Evolutionary conservation across 2,329 filamentous ascomycete species (phyloP).

Genomic region (Fonsecaea multimorphosa): DNA sequence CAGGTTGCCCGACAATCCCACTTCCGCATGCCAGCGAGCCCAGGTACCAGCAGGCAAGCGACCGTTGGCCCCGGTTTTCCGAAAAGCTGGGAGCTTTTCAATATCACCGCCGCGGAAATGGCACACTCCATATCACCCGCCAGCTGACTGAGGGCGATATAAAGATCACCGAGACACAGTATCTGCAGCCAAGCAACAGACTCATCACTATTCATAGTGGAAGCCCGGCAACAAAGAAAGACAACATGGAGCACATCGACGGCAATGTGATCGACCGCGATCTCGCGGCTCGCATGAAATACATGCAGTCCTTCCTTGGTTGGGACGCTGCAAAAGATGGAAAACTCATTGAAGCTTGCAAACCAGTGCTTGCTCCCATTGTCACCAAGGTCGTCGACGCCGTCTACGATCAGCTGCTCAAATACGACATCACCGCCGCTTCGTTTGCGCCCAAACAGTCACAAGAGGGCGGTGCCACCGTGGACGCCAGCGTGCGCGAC

Average conservation of each 20-base stretch:
- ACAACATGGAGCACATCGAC: conserved; percentile 36
- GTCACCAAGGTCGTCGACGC: conserved; percentile 41
- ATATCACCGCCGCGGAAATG: conserved; percentile 10
- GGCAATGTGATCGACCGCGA: conserved; percentile 18
- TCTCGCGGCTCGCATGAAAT: conserved; percentile 38
- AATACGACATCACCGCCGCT: conserved; percentile 44
- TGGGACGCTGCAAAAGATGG: conserved; percentile 41
- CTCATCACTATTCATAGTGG: not conserved
- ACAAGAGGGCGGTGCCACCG: conserved; percentile 25
- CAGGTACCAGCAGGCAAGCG: not conserved
- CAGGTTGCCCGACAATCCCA: conserved; percentile 1
- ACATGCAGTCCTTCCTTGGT: conserved; percentile 41
- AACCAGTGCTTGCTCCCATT: conserved; percentile 40
- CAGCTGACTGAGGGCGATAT: not conserved
- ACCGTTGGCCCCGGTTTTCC: not conserved
- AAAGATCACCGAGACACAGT: not conserved
- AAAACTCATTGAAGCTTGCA: conserved; percentile 38
- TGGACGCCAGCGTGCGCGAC: conserved; percentile 14
- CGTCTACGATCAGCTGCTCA: conserved; percentile 43
- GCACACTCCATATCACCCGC: not conserved
- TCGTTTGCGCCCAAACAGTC: conserved; percentile 41
- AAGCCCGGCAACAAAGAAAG: not conserved
- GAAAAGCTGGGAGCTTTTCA: not conserved
- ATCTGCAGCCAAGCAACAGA: not conserved
- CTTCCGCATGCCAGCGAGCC: not conserved